Conservation (phyloP, 2,329 filamentous ascomycete species). For the Microdochium bolleyi region DNA sequence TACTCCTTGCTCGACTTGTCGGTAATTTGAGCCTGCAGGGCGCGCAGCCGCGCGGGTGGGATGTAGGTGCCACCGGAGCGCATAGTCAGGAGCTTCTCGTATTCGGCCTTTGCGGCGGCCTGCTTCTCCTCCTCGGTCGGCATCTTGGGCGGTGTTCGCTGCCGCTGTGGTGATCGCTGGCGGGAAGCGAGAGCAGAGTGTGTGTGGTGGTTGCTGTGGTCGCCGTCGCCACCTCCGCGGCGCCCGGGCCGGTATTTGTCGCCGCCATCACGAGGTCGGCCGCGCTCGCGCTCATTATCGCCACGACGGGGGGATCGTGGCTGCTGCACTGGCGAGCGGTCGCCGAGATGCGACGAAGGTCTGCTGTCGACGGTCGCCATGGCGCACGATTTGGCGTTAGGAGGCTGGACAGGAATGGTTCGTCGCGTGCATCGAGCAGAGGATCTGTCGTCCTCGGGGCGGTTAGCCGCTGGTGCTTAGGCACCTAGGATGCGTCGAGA, state of each 20-base stretch:
- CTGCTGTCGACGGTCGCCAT: slow-evolving; percentile 39
- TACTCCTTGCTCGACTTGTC: slow-evolving; percentile 96
- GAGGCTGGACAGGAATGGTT: neutral
- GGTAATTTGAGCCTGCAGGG: slow-evolving; percentile 92
- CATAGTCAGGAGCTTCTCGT: slow-evolving; percentile 85
- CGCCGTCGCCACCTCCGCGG: slow-evolving; percentile 14
- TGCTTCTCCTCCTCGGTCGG: slow-evolving; percentile 77
- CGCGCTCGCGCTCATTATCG: slow-evolving; percentile 1
- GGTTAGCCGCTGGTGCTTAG: neutral
- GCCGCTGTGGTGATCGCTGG: slow-evolving; percentile 10
- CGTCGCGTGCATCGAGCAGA: neutral
- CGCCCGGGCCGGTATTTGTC: slow-evolving; percentile 41
- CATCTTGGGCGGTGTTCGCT: slow-evolving; percentile 19
- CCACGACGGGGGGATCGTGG: slow-evolving; percentile 19
- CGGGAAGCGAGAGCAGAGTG: slow-evolving; percentile 8
- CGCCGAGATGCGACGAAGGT: slow-evolving; percentile 24
- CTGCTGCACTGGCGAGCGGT: slow-evolving; percentile 15
- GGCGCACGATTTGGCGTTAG: slow-evolving; percentile 1
- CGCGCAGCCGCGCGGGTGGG: slow-evolving; percentile 80
- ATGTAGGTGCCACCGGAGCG: slow-evolving; percentile 96
- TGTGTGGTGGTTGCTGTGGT: slow-evolving; percentile 1
- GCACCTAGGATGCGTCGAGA: neutral
- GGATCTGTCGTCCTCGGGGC: neutral
- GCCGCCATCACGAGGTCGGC: slow-evolving; percentile 31
- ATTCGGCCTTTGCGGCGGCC: slow-evolving; percentile 82